A percentile compares a stretch with the other conserved stretches of the same genome.
Evolutionary conservation across 768 basidiomycete species (phyloP).

Genomic region (Mycena rebaudengoi): DNA sequence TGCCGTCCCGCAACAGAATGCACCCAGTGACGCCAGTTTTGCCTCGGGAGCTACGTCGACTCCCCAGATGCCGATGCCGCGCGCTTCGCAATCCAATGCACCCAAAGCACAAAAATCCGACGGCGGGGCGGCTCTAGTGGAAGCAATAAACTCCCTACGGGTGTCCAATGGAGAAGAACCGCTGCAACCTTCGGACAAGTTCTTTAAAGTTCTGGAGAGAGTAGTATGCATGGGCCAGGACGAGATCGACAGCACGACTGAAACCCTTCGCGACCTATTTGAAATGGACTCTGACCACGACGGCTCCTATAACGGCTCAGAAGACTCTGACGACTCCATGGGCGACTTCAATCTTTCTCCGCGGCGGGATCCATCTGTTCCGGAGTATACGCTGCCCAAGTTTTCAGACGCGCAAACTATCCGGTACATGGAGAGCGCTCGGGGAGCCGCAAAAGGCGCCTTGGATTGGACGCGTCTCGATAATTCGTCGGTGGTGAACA

Average conservation of each 20-base stretch:
- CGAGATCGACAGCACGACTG: background rate
- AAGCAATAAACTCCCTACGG: constrained; percentile 13
- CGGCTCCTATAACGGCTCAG: background rate
- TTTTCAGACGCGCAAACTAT: constrained; percentile 7
- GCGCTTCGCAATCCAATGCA: too few relatives aligned
- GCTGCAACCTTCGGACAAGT: background rate
- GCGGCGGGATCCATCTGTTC: background rate
- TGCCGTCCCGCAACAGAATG: too few relatives aligned
- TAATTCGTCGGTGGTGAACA: constrained; percentile 1
- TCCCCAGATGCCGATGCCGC: too few relatives aligned
- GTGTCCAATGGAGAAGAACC: background rate
- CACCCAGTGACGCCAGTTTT: too few relatives aligned
- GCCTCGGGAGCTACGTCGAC: too few relatives aligned
- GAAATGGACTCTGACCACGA: background rate
- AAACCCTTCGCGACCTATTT: background rate
- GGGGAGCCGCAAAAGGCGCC: too few relatives aligned
- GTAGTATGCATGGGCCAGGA: background rate
- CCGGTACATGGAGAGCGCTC: too few relatives aligned
- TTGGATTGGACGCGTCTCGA: constrained; percentile 11
- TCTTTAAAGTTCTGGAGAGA: background rate
- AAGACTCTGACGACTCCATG: constrained; percentile 4
- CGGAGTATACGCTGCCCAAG: constrained; percentile 4
- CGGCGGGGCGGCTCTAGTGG: too few relatives aligned
- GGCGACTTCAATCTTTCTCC: constrained; percentile 15
- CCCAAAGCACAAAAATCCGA: too few relatives aligned